These are phyloP conservation scores for Boletus patriciae DNA, from an alignment of 768 basidiomycete genomes.

Conservation along the genomic window DNA sequence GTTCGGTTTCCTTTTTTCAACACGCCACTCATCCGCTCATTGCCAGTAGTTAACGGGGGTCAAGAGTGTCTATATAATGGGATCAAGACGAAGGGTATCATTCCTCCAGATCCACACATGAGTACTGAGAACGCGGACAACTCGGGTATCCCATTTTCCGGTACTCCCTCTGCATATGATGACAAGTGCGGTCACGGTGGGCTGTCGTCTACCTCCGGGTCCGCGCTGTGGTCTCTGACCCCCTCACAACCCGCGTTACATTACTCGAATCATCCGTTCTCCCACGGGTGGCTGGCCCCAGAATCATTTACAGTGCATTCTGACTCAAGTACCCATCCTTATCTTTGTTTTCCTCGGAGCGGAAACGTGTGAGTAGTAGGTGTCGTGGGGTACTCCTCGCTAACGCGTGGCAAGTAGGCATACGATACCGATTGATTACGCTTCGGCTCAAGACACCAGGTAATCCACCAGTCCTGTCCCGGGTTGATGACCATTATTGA, in stretches of 20 bases:
- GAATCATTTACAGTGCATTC: background rate
- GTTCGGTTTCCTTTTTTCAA: too few species aligned
- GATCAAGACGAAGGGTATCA: too few species aligned
- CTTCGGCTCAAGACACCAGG: background rate
- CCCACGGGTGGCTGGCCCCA: background rate
- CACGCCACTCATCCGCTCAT: too few species aligned
- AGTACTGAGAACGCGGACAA: too few species aligned
- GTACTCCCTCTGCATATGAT: background rate
- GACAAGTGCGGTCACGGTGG: background rate
- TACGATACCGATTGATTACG: background rate
- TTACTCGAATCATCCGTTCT: background rate
- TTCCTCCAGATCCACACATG: too few species aligned
- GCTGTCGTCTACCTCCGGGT: background rate
- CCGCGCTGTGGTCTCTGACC: background rate
- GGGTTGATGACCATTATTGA: background rate
- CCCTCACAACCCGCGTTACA: background rate
- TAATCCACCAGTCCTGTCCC: background rate
- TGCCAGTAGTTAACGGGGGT: too few species aligned
- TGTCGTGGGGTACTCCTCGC: background rate
- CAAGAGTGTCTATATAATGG: too few species aligned
- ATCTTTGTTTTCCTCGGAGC: background rate
- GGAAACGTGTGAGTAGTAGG: background rate
- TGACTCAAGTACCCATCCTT: background rate
- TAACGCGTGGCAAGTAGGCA: background rate
- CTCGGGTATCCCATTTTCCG: too few species aligned